Conservation (phyloP, 352 stramenopile genomes). For the Aphanomyces euteiches region DNA sequence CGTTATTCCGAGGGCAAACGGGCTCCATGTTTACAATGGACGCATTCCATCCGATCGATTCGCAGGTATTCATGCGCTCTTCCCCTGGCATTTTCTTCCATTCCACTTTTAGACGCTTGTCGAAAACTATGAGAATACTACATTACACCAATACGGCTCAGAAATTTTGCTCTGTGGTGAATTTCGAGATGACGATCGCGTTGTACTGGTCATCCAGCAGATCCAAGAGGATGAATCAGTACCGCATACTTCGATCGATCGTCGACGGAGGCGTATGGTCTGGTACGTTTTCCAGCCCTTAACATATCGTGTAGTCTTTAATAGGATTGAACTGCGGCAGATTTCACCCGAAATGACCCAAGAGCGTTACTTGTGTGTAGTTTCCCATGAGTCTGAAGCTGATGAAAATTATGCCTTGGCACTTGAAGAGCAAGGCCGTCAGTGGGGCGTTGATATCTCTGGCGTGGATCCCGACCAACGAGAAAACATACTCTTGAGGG, state of each 20-base stretch:
- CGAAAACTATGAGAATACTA: not conserved
- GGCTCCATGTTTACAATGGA: slow-evolving; percentile 3
- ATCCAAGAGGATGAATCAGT: not conserved
- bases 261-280: not conserved
- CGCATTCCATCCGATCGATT: not conserved
- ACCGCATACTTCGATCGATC: not conserved
- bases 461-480: not conserved
- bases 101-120: not conserved
- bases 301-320: not conserved
- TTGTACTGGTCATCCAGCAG: not conserved
- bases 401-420: not conserved
- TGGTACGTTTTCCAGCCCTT: not conserved
- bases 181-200: not conserved
- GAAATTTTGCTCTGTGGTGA: not conserved
- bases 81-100: too few species aligned
- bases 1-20: not conserved
- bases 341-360: not conserved
- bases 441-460: not conserved
- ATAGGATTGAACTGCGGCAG: not conserved
- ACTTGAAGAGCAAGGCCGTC: not conserved
- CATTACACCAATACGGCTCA: not conserved
- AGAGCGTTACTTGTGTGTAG: not conserved
- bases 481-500: not conserved
- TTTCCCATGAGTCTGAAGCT: not conserved
- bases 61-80: not conserved